phyloP scores from a whole-genome alignment of 2,329 filamentous ascomycete species.

The Clarireedia paspali region DNA sequence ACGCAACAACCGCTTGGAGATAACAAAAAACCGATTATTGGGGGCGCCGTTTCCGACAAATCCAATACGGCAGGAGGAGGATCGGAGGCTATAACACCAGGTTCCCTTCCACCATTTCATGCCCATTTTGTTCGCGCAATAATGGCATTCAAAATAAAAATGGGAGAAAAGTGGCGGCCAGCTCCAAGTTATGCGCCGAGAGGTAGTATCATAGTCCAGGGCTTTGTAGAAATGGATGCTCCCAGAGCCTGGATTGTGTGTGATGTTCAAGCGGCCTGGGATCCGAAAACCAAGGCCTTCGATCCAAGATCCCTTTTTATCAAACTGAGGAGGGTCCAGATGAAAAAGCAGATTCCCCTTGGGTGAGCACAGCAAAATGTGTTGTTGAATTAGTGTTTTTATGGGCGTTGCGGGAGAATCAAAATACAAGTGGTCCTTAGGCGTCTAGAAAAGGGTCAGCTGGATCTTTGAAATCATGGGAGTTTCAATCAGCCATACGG shows the following conservation, averaged over 20 bases:
- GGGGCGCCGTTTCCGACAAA: constrained; percentile 1
- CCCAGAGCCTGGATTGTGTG: constrained; percentile 40
- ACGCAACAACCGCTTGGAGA: constrained; percentile 11
- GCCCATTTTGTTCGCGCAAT: constrained; percentile 22
- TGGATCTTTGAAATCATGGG: no score
- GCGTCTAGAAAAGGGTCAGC: no score
- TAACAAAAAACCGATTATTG: constrained; percentile 11
- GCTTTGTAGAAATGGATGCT: constrained; percentile 46
- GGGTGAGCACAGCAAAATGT: neutral
- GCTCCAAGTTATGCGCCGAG: constrained; percentile 37
- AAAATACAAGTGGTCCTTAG: no score
- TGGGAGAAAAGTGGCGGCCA: constrained; percentile 38
- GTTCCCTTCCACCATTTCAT: constrained; percentile 10
- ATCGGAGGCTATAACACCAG: neutral
- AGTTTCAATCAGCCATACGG: no score
- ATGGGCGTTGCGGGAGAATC: no score
- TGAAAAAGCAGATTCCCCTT: constrained; percentile 32
- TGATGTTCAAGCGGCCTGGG: constrained; percentile 46
- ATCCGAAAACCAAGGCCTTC: constrained; percentile 42
- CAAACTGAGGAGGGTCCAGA: constrained; percentile 37
- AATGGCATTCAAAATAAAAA: constrained; percentile 23
- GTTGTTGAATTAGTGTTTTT: neutral
- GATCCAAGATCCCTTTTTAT: constrained; percentile 31
- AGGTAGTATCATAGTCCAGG: constrained; percentile 45
- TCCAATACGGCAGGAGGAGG: neutral